A percentile compares a stretch with the other conserved stretches of the same genome.
Conservation (phyloP, 164 flowering plant species). For the Chloranthus sessilifolius region DNA sequence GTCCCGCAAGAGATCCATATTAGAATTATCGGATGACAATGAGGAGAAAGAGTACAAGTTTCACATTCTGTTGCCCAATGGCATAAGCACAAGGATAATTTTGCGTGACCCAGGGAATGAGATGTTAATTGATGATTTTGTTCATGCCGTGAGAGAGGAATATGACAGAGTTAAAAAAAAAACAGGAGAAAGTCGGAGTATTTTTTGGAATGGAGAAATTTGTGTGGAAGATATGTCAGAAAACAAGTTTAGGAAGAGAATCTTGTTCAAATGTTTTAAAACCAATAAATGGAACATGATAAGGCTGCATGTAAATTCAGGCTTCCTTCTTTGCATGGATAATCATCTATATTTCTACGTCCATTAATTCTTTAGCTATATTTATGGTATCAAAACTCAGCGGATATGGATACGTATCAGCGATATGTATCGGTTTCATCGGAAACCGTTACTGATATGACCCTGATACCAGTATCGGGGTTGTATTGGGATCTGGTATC, state of each 20-base stretch:
- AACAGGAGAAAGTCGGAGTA: conserved; percentile 13
- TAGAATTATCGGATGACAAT: conserved; percentile 5
- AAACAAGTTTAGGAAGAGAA: conserved; percentile 9
- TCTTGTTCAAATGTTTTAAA: conserved; percentile 28
- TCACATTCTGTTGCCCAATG: conserved; percentile 53
- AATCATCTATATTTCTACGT: background rate
- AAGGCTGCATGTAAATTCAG: conserved; percentile 43
- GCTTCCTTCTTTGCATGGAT: background rate
- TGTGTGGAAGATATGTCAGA: conserved; percentile 40
- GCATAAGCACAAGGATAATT: conserved; percentile 22
- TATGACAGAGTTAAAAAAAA: conserved; percentile 11
- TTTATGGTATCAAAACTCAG: background rate
- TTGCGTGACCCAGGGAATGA: conserved; percentile 19
- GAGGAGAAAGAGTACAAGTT: conserved; percentile 33
- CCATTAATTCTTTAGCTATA: background rate
- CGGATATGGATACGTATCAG: too few relatives aligned
- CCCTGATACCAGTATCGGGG: too few relatives aligned
- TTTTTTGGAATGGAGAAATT: conserved; percentile 40
- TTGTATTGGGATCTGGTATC: too few relatives aligned
- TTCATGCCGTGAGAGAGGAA: conserved; percentile 21
- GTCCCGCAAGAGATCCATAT: conserved; percentile 10
- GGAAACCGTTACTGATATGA: too few relatives aligned
- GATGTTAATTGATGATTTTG: conserved; percentile 28
- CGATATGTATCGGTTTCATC: too few relatives aligned
- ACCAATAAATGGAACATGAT: conserved; percentile 34